phyloP scores from a whole-genome alignment of 208 protist species.

The Trypanosoma congolense region DNA sequence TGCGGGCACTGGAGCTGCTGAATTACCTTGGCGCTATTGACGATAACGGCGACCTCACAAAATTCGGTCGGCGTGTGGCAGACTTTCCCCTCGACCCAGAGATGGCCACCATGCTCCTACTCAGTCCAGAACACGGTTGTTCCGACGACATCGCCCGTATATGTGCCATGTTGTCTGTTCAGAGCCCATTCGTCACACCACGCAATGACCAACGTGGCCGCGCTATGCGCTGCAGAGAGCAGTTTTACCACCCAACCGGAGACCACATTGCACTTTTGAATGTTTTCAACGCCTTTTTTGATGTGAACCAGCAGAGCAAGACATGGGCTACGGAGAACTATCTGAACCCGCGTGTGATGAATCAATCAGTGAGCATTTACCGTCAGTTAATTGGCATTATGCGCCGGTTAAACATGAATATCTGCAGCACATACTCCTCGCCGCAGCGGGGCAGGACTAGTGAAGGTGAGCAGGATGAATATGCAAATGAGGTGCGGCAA shows the following conservation, averaged over 20 bases:
- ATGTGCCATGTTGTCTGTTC: slow-evolving; percentile 94
- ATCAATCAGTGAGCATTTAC: slow-evolving; percentile 92
- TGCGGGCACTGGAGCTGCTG: slow-evolving; percentile 92
- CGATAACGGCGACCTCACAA: slow-evolving; percentile 96
- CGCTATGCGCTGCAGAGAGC: slow-evolving; percentile 77
- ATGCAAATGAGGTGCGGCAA: slow-evolving; percentile 87
- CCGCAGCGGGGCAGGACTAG: slow-evolving; percentile 3
- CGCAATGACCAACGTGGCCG: slow-evolving; percentile 70
- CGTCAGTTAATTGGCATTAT: slow-evolving; percentile 93
- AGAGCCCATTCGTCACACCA: slow-evolving; percentile 72
- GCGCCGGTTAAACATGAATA: slow-evolving; percentile 44
- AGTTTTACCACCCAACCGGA: slow-evolving; percentile 95
- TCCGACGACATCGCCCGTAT: slow-evolving; percentile 96
- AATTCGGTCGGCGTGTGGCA: slow-evolving; percentile 92
- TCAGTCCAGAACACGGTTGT: slow-evolving; percentile 92
- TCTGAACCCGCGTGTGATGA: slow-evolving; percentile 93
- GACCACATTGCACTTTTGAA: slow-evolving; percentile 96
- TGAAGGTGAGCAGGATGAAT: slow-evolving; percentile 36
- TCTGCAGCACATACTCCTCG: slow-evolving; percentile 63
- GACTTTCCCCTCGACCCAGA: slow-evolving; percentile 98
- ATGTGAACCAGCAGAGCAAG: slow-evolving; percentile 45
- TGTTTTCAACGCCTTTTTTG: slow-evolving; percentile 86
- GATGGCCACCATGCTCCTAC: slow-evolving; percentile 96
- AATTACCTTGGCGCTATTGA: slow-evolving; percentile 96
- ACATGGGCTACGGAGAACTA: slow-evolving; percentile 98